Conservation (phyloP, 2,329 filamentous ascomycete genomes). For the Macrophomina phaseolina region DNA sequence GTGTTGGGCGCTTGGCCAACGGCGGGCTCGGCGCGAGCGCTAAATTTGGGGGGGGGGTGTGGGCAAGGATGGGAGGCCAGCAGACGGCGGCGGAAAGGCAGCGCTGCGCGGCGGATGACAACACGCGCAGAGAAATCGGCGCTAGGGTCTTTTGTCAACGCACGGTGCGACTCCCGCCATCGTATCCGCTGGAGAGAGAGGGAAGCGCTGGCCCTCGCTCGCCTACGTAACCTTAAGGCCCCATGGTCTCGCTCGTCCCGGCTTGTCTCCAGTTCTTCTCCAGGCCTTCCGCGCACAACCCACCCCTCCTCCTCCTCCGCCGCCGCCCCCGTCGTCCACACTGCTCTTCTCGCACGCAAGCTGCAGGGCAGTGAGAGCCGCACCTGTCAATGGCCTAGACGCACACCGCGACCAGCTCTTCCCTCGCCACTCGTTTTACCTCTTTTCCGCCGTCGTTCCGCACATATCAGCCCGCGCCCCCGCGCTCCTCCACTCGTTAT, state of each 20-base stretch:
- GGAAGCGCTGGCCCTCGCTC: neutral
- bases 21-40: constrained; percentile 5
- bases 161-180: constrained; percentile 20
- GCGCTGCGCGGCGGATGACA: constrained; percentile 18
- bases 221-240: constrained; percentile 26
- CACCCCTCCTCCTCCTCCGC: neutral
- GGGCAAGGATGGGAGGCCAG: neutral
- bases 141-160: constrained; percentile 18
- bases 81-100: neutral
- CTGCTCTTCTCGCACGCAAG: neutral
- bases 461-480: neutral
- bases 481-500: constrained; percentile 17
- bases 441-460: neutral
- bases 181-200: constrained; percentile 14
- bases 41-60: constrained; percentile 10
- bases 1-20: constrained; percentile 21
- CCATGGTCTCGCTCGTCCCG: constrained; percentile 15
- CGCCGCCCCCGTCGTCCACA: neutral
- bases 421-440: constrained; percentile 22
- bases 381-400: constrained; percentile 20
- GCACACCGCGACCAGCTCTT: neutral
- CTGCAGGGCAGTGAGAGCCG: constrained; percentile 6
- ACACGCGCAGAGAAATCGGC: constrained; percentile 10
- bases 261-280: constrained; percentile 14
- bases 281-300: constrained; percentile 12